Percentiles rank a stretch among this genome's conserved stretches.
Evolutionary conservation across 768 basidiomycete genomes (phyloP).

Genomic region (Mycena chlorophos): DNA sequence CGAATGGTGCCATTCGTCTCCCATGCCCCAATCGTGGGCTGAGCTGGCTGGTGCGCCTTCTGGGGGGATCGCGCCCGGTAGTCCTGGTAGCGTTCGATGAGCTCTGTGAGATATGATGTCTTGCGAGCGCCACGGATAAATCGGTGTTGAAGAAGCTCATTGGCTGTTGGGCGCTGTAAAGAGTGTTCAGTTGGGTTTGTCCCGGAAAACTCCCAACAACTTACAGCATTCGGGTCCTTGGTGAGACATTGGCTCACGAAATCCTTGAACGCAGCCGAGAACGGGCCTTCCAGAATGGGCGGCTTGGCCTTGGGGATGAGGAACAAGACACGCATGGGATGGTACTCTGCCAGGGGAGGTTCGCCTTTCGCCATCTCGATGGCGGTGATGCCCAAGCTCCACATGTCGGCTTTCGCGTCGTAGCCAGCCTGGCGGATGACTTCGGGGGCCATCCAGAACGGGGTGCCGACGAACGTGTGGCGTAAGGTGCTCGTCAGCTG

Average conservation of each 20-base stretch:
- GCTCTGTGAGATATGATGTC: conserved; percentile 80
- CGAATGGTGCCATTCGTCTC: conserved; percentile 73
- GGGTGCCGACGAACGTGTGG: conserved; percentile 97
- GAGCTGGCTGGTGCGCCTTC: conserved; percentile 52
- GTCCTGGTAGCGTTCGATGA: conserved; percentile 86
- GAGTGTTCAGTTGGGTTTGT: background rate
- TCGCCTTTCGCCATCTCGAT: conserved; percentile 99
- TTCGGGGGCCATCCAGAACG: conserved; percentile 99
- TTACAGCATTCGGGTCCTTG: conserved; percentile 82
- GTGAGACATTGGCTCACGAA: conserved; percentile 89
- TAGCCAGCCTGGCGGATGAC: conserved; percentile 97
- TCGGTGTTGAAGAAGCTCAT: conserved; percentile 88
- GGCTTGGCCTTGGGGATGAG: conserved; percentile 96
- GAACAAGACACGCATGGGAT: conserved; percentile 98
- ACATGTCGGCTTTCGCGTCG: conserved; percentile 94
- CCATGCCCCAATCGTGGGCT: conserved; percentile 65
- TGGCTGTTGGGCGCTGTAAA: conserved; percentile 81
- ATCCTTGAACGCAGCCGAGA: conserved; percentile 86
- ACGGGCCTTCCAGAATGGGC: conserved; percentile 84
- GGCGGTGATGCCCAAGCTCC: conserved; percentile 97
- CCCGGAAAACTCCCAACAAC: conserved; percentile 23
- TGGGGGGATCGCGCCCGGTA: conserved; percentile 63
- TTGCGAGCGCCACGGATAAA: conserved; percentile 87
- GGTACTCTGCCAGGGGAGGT: conserved; percentile 94
- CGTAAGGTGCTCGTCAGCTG: conserved; percentile 92